Base-by-base conservation (phyloP, 495 filamentous ascomycete species). In the Tuber umbilicatum region DNA sequence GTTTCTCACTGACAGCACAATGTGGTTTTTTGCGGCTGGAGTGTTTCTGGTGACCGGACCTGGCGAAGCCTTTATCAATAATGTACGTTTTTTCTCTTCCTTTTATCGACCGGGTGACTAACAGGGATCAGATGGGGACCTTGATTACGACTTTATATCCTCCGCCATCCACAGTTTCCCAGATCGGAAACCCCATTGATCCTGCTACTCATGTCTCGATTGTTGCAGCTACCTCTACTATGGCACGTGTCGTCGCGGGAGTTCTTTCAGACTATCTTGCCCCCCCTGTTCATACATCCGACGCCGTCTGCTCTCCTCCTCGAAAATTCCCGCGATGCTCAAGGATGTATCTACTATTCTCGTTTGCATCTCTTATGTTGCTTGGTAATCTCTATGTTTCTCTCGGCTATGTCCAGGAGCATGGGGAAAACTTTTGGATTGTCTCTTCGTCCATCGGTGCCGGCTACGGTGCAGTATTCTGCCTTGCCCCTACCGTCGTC, bases 21-120 rank as follows among this genome's bases (percentile, higher is more conserved):
- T 98, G 94, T 98, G 96, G 96, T 92, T 88, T 85, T 89, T 99
- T 76, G 93, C 94, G 0, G 84, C 90, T 5, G 96, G 95, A 41
- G 97, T 99, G 85, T 97, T 98, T 88, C 87, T 98, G 77, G 92
- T 97, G 74, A 93, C 93, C 68, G 95, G 95, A 16, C 94, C 95
- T 0, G 95, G 95, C 38, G 95, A 99, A 86, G 91, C 94, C 10
- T 99, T 97, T 83, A 94, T 97, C 82, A 99, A 98, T 85, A 99
- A 99, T 80, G 87, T 88, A 77, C 39, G 42, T 72, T 37, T 16
- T 50, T 17, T 31, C 19, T 12, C 60, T 41, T 35, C 41, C 35
- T 9, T 4, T n/a, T 74, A 37, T 42, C 71, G 73, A 31, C 60
- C 55, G 4, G 39, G 47, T 75, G 17, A 75, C 75, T 78, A 39